Base-by-base conservation (phyloP, 768 basidiomycete species). In the Leccinum uliginosum region DNA sequence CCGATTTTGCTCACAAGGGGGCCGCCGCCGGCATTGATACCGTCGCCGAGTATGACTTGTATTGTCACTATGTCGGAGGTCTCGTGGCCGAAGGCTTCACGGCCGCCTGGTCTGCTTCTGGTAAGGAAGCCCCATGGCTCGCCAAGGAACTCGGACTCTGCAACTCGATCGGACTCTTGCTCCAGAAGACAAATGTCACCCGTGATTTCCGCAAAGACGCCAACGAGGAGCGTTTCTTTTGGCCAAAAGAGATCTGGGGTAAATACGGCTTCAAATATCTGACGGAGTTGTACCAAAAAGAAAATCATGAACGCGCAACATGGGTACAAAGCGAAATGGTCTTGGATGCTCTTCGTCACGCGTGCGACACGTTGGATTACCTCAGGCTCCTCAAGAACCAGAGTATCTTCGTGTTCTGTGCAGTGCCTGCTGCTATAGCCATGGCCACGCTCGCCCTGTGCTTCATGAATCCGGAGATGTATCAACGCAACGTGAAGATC, bases 61-160 rank as follows among this genome's bases (percentile, higher is more conserved):
- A 98, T 73, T 98, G 96, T 70, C 96, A 99, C 72, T 98, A 94
- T 69, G 96, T 98, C 63, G 95, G 97, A 72, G 95, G 95, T 45
- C 83, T 96, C 30, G 29, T 30, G 29, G 29, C 11, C 4, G 29
- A 30, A 30, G 29, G 29, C 11, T 11, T 30, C 1, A 92, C 91
- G 0, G 84, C 92, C 14, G 78, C 97, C 44, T 96, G 93, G 76
- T 77, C 89, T 14, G 87, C 87, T 3, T 91, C 93, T 6, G 83
- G 83, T 24, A 94, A 92, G 67, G 95, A 97, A 71, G 79, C 78
- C 0, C 65, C 80, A 0, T 90, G 83, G 77, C 73, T 99, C 38
- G 86, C 80, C 27, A 74, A 82, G 29, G 91, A 97, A 69, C 84
- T 97, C 59, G 90, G 90, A 62, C 80, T 98, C 3, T 85, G 88